A percentile compares a stretch with the other conserved stretches of the same genome.
phyloP scores from a whole-genome alignment of 331 rosid genomes.

The Pyracantha coccinea region DNA sequence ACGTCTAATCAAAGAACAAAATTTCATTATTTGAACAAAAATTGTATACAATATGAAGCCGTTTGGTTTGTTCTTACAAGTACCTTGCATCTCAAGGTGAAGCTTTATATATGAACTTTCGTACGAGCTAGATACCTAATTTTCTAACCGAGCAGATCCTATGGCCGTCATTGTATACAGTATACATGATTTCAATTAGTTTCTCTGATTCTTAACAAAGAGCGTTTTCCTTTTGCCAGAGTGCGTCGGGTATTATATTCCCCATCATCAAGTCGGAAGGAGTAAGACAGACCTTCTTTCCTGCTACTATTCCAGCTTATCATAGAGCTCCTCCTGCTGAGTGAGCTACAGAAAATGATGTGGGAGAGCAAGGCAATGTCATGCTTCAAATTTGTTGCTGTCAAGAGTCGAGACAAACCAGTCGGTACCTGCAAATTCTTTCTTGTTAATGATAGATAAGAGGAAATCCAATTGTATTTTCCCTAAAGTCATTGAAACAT shows the following conservation, averaged over 20 bases:
- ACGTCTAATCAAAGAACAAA: background rate
- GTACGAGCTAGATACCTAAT: background rate
- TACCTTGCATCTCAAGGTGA: background rate
- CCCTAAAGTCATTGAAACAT: background rate
- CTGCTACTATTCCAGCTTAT: conserved; percentile 29
- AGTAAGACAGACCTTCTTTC: conserved; percentile 43
- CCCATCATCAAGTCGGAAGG: conserved; percentile 61
- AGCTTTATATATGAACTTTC: background rate
- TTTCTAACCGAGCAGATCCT: background rate
- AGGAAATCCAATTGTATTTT: background rate
- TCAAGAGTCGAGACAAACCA: background rate
- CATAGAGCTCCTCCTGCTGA: conserved; percentile 19
- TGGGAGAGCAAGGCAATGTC: background rate
- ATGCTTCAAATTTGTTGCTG: background rate
- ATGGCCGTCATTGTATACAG: background rate
- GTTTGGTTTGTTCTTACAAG: background rate
- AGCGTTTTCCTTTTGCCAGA: conserved; percentile 10
- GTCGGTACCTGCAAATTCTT: background rate
- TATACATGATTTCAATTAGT: background rate
- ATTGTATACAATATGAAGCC: background rate
- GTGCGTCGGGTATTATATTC: conserved; percentile 48
- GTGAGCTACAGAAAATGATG: background rate
- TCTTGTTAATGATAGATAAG: background rate
- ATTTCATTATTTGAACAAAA: background rate
- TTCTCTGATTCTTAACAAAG: background rate